Base-by-base conservation (phyloP, 805 yeast genomes). In the Hanseniaspora vineae region DNA sequence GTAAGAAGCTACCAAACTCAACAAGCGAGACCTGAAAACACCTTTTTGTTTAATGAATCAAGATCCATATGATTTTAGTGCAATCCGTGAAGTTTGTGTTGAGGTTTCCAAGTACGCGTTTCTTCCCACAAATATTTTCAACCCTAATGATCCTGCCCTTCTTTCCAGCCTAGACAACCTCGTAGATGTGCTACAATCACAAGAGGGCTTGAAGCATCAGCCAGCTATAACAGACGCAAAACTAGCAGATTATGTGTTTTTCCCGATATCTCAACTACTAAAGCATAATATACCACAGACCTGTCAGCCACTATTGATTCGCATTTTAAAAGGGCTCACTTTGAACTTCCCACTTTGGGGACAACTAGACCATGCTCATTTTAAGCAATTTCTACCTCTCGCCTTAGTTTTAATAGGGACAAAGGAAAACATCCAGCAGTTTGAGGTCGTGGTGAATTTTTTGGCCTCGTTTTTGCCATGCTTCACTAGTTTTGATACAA, bases 191-290 rank as follows among this genome's bases (percentile, higher is more conserved):
- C 37, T 33, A 6, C 12, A 11, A 6, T 12, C 14, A 6, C 37
- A 33, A 33, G 6, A n/a, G 6, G 37, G 15, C 9, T 33, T 12
- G 5, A 11, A 45, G 20, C 44, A 45, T 20, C 20, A 46, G 45
- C 42, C 54, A 51, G 53, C 42, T 4, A 13, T 48, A 1, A 47
- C 72, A 1, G 64, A 76, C 0, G 52, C 66, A 1, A 66, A 65
- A 23, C 55, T 80, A 17, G 82, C 82, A 0, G 84, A 80, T 51
- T 79, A 80, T 50, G 68, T 80, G 1, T 79, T 78, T 59, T 71
- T 77, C 12, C 87, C 88, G 0, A 54, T 81, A 2, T 71, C 78
- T 1, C 71, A 72, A 47, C 56, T 81, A 9, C 59, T 81, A 39
- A 72, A 73, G 48, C 72, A 72, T 81, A n/a, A 61, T 78, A 18